Evolutionary conservation across 192 early-diverging fungal genomes (phyloP), one percentile per base, ranked within the genome.

Genomic region (Podila epigama): DNA sequence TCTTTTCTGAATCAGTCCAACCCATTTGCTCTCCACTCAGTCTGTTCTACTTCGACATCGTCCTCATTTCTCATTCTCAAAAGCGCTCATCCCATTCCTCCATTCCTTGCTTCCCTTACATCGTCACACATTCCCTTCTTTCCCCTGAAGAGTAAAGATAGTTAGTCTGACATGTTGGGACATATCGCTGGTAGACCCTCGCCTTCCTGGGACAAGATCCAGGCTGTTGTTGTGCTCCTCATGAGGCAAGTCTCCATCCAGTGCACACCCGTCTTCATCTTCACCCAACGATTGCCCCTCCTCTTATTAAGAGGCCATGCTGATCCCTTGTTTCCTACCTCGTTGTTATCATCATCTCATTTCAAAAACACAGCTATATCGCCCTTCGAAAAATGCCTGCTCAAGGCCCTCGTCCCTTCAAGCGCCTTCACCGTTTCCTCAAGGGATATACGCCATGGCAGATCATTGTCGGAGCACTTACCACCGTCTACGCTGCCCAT

Each of bases 161-260:
- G 33, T 4, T 32, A 32, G 8, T 6, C 57, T 4, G 4, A 28
- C 29, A 98, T 98, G 95, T 81, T 98, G 32, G 97, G 97, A 69
- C 95, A 98, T 75, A 84, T 95, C 11, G 82, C 94, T 25, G 97
- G 97, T 7, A 92, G 90, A 58, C 97, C 97, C 18, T 96, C 95
- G 25, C 84, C 94, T 11, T 92, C 89, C 55, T 90, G 90, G 83
- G 93, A 96, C 70, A 90, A 96, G 39, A 68, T 84, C 51, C 90
- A 96, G 63, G 90, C 92, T 10, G 52, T 95, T 20, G 60, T 93
- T 1, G 73, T 88, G 9, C 70, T 87, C 39, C 58, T 89, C 15
- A 40, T 80, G 29, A 79, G 84, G 89, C 66, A 79, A 32, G 69
- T 48, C 16, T 13, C 42, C 52, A 11, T 1, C n/a, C 35, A 12